Evolutionary conservation across 1,284 basidiomycete species (phyloP), one percentile per base, ranked within the genome.

Genomic region (Naganishia sp.): DNA sequence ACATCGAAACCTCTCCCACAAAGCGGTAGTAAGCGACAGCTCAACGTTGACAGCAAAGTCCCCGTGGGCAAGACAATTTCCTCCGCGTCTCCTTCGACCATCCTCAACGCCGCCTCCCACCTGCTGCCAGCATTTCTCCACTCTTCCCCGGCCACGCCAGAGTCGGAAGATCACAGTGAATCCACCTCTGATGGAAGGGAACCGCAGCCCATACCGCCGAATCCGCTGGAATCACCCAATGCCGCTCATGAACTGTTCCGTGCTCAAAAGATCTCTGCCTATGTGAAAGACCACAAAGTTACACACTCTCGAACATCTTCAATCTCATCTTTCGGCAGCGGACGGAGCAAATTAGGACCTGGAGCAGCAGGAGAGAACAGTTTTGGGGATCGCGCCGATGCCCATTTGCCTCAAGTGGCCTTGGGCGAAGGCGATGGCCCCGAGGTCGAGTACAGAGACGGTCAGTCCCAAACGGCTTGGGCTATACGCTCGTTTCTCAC

Each of bases 391-490:
- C 72, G 80, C 31, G 85, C 83, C 9, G 86, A 88, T 66, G 83
- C 84, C 25, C 80, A 82, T 2, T 75, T 90, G 35, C 84, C 84
- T 11, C 75, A 79, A 49, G 72, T 84, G 21, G 74, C 78, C 63
- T 73, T 81, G 21, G 82, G 83, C 15, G 78, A 82, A 23, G 81
- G 82, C 10, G 83, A 86, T 67, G 82, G 83, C 51, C 88, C 88
- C 23, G 84, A 85, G 6, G 84, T 92, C 1, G 81, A 86, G 52
- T 90, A 91, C 72, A 86, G 84, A 47, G 79, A 85, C 63, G 84
- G 69, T 70, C 18, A 1, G 69, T 67, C 17, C 15, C 18, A 0
- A 11, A 25, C 2, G 3, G 2, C 39, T 18, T n/a, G 21, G 9
- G 15, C 25, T 3, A 18, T 10, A 25, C 4, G 18, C 5, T n/a